Evolutionary conservation across 371 early-diverging fungal species (phyloP).

Genomic region (Mucor sp.): DNA sequence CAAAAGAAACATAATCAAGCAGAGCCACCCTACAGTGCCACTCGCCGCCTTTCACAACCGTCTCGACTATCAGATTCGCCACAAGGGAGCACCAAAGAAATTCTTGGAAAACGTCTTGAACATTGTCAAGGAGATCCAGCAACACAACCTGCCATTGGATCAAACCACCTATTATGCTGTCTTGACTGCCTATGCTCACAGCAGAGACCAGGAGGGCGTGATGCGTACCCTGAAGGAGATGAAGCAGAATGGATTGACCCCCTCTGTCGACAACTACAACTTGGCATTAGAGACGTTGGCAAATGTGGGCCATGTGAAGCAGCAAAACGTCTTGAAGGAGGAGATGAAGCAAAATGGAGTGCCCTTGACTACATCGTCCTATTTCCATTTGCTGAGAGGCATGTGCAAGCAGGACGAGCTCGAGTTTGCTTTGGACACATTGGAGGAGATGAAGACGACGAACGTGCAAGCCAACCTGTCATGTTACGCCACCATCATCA

Average conservation of each 20-base stretch:
- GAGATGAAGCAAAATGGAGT: constrained; percentile 43
- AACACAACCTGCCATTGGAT: constrained; percentile 42
- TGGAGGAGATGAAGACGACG: constrained; percentile 48
- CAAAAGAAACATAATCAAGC: constrained; percentile 14
- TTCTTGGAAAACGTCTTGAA: constrained; percentile 19
- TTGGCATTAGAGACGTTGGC: constrained; percentile 35
- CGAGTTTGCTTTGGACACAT: constrained; percentile 49
- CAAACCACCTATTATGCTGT: constrained; percentile 54
- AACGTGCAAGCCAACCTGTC: constrained; percentile 39
- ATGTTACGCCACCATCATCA: constrained; percentile 41
- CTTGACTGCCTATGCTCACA: constrained; percentile 45
- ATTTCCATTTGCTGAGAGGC: constrained; percentile 48
- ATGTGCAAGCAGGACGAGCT: constrained; percentile 38
- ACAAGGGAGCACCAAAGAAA: constrained; percentile 11
- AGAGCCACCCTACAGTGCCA: constrained; percentile 43
- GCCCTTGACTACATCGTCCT: constrained; percentile 33
- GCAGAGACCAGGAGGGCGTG: constrained; percentile 13
- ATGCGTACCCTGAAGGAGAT: constrained; percentile 31
- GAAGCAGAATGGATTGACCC: constrained; percentile 29
- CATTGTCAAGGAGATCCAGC: constrained; percentile 35
- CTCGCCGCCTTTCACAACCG: constrained; percentile 31
- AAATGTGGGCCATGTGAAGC: constrained; percentile 19
- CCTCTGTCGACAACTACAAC: constrained; percentile 40
- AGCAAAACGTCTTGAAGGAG: constrained; percentile 25
- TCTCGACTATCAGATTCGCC: constrained; percentile 16